Conservation (phyloP, 345 rosid genomes). For the Arabidopsis suecica region DNA sequence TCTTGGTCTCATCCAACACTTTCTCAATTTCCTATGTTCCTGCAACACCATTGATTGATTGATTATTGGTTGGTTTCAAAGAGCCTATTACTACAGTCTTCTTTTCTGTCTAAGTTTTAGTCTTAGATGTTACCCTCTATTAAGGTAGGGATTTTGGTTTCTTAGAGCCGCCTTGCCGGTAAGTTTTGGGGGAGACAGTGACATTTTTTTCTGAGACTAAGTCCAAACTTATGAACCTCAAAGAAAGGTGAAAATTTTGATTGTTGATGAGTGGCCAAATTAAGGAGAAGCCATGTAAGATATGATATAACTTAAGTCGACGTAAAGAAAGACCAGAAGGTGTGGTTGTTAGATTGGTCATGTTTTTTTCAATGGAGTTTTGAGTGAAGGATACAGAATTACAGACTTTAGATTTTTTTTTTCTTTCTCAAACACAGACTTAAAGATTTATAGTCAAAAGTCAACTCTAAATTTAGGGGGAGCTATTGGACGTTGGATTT, state of each 20-base stretch:
- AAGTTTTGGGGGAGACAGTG: background rate
- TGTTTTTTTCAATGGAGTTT: background rate
- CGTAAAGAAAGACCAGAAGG: background rate
- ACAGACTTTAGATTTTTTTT: no score
- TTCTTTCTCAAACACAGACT: no score
- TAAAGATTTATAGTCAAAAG: background rate
- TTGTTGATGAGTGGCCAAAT: slow-evolving; percentile 4
- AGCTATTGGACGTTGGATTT: background rate
- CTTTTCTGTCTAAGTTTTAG: no score
- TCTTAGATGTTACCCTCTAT: no score
- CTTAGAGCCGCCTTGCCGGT: background rate
- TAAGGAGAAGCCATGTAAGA: background rate
- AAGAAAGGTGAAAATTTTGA: slow-evolving; percentile 10
- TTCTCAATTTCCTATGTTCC: background rate
- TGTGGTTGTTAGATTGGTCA: background rate
- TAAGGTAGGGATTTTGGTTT: background rate
- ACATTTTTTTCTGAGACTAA: background rate
- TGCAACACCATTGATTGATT: background rate
- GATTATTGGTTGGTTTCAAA: background rate
- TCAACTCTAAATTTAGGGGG: slow-evolving; percentile 4
- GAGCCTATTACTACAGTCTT: background rate
- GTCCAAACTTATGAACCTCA: background rate
- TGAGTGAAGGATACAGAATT: no score
- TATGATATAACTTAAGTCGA: background rate
- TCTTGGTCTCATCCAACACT: slow-evolving; percentile 3